These are phyloP conservation scores for Chalciporus pseudorubinellus DNA, from an alignment of 768 basidiomycete species.

Conservation along the genomic window DNA sequence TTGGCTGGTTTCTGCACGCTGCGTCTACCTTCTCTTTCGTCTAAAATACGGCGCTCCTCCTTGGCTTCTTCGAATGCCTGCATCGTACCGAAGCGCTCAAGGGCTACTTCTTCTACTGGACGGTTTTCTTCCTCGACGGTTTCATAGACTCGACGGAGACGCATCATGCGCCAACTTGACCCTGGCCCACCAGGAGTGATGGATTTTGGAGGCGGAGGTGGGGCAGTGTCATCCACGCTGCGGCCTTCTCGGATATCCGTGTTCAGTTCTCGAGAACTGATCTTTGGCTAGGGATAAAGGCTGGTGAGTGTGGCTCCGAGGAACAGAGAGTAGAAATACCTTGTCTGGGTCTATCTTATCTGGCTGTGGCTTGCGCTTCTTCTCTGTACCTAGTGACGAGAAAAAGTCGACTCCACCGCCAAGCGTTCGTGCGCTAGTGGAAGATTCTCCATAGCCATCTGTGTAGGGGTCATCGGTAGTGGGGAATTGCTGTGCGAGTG, in stretches of 20 bases:
- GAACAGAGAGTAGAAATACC: slow-evolving; percentile 35
- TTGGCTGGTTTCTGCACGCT: slow-evolving; percentile 35
- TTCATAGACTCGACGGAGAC: slow-evolving; percentile 86
- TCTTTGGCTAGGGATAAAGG: slow-evolving; percentile 45
- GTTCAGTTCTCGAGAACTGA: slow-evolving; percentile 66
- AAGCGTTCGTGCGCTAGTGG: slow-evolving; percentile 43
- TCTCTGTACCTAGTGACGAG: slow-evolving; percentile 79
- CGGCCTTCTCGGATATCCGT: slow-evolving; percentile 48
- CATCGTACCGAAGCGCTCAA: slow-evolving; percentile 85
- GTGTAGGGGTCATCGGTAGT: slow-evolving; percentile 51
- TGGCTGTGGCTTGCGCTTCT: slow-evolving; percentile 59
- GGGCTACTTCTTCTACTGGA: slow-evolving; percentile 71
- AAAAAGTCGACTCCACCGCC: slow-evolving; percentile 83
- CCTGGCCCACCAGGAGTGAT: slow-evolving; percentile 85
- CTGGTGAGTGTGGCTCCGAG: slow-evolving; percentile 5
- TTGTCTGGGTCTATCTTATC: slow-evolving; percentile 70
- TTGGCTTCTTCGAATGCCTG: slow-evolving; percentile 86
- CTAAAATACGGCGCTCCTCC: slow-evolving; percentile 81
- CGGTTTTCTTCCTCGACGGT: slow-evolving; percentile 81
- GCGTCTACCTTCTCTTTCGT: slow-evolving; percentile 70
- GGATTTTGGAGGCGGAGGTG: slow-evolving; percentile 43
- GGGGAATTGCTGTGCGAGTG: slow-evolving; percentile 28
- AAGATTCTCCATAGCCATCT: slow-evolving; percentile 62
- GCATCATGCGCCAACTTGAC: slow-evolving; percentile 98
- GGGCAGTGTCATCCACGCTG: slow-evolving; percentile 37